A percentile compares a stretch with the other conserved stretches of the same genome.
phyloP scores from a whole-genome alignment of 495 filamentous ascomycete genomes.

The Podospora tetraspora region DNA sequence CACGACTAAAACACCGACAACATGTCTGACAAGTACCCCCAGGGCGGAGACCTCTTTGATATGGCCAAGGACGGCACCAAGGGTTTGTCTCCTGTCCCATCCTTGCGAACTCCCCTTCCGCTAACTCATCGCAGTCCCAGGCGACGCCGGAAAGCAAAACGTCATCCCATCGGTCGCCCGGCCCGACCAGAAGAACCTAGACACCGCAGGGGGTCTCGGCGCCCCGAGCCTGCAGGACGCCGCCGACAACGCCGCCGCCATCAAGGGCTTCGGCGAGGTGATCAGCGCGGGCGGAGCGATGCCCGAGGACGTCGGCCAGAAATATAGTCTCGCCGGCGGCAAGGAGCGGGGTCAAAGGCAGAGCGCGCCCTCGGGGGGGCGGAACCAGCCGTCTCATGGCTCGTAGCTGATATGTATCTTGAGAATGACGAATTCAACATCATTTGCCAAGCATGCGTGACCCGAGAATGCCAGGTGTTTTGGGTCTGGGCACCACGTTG shows the following conservation, averaged over 20 bases:
- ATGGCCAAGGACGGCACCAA: slow-evolving; percentile 26
- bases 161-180: slow-evolving; percentile 10
- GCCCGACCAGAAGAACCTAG: neutral
- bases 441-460: neutral
- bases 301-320: slow-evolving; percentile 18
- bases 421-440: no score
- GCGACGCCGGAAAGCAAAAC: slow-evolving; percentile 20
- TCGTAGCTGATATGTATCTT: neutral
- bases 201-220: neutral
- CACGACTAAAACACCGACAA: neutral
- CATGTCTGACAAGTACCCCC: slow-evolving; percentile 18
- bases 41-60: slow-evolving; percentile 24
- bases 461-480: neutral
- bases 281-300: slow-evolving; percentile 20
- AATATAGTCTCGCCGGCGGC: slow-evolving; percentile 20
- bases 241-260: slow-evolving; percentile 5
- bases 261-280: slow-evolving; percentile 12
- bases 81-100: neutral
- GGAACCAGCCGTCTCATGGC: slow-evolving; percentile 20
- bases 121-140: slow-evolving; percentile 12
- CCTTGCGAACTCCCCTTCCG: neutral
- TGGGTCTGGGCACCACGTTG: neutral
- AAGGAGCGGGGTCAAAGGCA: slow-evolving; percentile 16
- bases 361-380: slow-evolving; percentile 9
- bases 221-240: neutral